These are phyloP conservation scores for Pleurozium schreberi DNA, from an alignment of 225 moss, liverwort and hornwort species.

Conservation along the genomic window DNA sequence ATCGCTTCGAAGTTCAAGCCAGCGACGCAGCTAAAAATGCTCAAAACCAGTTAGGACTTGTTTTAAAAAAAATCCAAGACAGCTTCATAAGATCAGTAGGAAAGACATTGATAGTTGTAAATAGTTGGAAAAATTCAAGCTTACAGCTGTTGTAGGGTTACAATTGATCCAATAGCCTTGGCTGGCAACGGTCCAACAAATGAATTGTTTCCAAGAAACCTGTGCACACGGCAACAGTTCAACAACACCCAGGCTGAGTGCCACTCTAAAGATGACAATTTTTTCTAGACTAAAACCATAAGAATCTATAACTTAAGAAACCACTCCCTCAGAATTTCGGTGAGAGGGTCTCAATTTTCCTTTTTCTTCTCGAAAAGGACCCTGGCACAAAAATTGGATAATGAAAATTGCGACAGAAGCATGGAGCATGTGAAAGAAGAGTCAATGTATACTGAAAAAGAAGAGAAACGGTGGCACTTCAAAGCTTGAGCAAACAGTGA, in stretches of 20 bases:
- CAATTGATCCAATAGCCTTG: constrained; percentile 23
- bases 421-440: background rate
- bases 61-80: background rate
- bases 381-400: background rate
- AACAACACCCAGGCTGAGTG: background rate
- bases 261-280: no score
- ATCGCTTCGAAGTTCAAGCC: background rate
- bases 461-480: background rate
- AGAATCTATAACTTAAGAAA: background rate
- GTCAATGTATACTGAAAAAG: background rate
- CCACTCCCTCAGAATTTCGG: background rate
- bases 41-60: background rate
- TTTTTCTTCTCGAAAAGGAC: background rate
- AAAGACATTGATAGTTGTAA: background rate
- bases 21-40: background rate
- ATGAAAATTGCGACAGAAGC: background rate
- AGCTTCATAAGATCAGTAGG: background rate
- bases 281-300: background rate
- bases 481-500: background rate
- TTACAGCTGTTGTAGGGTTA: constrained; percentile 35
- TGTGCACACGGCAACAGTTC: background rate
- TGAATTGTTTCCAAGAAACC: constrained; percentile 48
- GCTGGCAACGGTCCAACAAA: constrained; percentile 39
- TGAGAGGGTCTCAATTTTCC: background rate
- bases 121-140: background rate